These are phyloP conservation scores for Rasamsonia emersonii DNA, from an alignment of 2,329 filamentous ascomycete genomes.

Conservation along the genomic window DNA sequence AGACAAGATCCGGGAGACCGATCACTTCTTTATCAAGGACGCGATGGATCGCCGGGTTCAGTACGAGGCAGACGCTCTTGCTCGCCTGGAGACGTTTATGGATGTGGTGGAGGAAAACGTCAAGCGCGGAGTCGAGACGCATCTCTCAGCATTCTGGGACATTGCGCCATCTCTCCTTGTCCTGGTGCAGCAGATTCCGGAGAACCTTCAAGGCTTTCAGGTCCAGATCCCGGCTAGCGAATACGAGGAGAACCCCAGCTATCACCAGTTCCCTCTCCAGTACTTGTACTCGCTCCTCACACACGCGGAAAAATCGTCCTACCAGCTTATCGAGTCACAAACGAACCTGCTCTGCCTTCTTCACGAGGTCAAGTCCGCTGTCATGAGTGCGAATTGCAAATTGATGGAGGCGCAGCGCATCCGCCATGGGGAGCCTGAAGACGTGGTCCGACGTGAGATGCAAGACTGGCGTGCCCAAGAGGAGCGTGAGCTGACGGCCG, in stretches of 20 bases:
- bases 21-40: constrained; percentile 75
- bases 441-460: constrained; percentile 40
- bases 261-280: constrained; percentile 72
- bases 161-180: constrained; percentile 76
- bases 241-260: constrained; percentile 76
- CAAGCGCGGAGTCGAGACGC: constrained; percentile 76
- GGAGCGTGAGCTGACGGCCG: constrained; percentile 64
- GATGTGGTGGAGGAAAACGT: constrained; percentile 77
- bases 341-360: constrained; percentile 82
- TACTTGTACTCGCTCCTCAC: constrained; percentile 80
- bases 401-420: constrained; percentile 58
- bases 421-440: constrained; percentile 34
- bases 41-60: constrained; percentile 60
- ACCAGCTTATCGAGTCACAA: constrained; percentile 95
- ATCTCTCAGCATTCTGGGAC: constrained; percentile 95
- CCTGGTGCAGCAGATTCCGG: constrained; percentile 71
- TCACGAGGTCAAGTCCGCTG: constrained; percentile 79
- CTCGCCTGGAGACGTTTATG: constrained; percentile 68
- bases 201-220: constrained; percentile 48
- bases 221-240: constrained; percentile 72
- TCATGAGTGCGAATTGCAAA: constrained; percentile 60
- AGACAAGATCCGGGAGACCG: constrained; percentile 70
- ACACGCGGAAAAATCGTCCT: constrained; percentile 85
- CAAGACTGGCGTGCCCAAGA: constrained; percentile 56
- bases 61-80: constrained; percentile 63